A percentile compares a stretch with the other conserved stretches of the same genome.
These are phyloP conservation scores for Rhynchosporium graminicola DNA, from an alignment of 2,329 filamentous ascomycete genomes.

Conservation along the genomic window DNA sequence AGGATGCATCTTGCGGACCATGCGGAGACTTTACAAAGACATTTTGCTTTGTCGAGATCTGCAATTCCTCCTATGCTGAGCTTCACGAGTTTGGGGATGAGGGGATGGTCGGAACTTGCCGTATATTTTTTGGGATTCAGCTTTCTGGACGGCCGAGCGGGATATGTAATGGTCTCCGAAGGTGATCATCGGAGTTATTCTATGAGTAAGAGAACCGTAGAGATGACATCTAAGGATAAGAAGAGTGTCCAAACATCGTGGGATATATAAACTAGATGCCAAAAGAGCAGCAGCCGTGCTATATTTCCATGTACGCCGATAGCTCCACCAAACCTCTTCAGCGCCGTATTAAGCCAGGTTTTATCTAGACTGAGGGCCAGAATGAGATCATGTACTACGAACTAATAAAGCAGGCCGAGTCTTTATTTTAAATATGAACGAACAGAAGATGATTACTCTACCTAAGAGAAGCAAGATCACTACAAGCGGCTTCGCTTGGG, in stretches of 20 bases:
- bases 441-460: neutral
- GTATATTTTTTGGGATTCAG: neutral
- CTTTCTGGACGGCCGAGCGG: conserved; percentile 3
- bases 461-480: neutral
- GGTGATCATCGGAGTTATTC: conserved; percentile 41
- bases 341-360: neutral
- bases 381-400: neutral
- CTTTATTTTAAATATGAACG: neutral
- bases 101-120: conserved; percentile 17
- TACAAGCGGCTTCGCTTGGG: neutral
- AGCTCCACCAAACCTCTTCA: conserved; percentile 1
- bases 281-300: neutral
- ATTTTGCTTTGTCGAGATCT: conserved; percentile 35
- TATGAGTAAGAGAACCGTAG: neutral
- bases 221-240: neutral
- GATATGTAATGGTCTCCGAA: conserved; percentile 46
- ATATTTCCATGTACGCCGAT: neutral
- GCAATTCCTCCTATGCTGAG: conserved; percentile 33
- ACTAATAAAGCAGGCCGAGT: neutral
- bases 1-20: conserved; percentile 28
- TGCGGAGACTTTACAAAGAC: conserved; percentile 40
- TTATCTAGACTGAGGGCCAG: neutral
- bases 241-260: neutral
- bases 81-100: conserved; percentile 25
- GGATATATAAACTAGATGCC: neutral